Percentiles rank a stretch among this genome's conserved stretches.
phyloP scores from a whole-genome alignment of 2,329 filamentous ascomycete species.

The Alternaria arbusti region DNA sequence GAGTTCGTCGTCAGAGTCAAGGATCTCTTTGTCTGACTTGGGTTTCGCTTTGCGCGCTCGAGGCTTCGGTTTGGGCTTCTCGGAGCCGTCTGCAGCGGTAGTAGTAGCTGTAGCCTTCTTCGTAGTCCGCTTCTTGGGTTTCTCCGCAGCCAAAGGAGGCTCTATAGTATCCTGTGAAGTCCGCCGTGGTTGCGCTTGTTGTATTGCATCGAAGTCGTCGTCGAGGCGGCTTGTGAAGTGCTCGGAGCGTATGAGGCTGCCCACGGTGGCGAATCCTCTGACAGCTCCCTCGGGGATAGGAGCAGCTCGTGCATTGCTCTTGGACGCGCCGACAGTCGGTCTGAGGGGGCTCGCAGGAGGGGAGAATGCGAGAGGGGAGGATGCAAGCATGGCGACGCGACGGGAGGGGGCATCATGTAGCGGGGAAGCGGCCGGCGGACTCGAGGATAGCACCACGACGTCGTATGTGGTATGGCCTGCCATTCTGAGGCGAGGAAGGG shows the following conservation, averaged over 20 bases:
- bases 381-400: conserved; percentile 39
- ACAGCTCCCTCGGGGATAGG: conserved; percentile 31
- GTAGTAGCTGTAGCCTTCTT: conserved; percentile 9
- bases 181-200: conserved; percentile 7
- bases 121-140: conserved; percentile 22
- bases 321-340: conserved; percentile 31
- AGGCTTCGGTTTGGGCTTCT: conserved; percentile 32
- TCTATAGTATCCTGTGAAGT: background rate
- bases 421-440: conserved; percentile 37
- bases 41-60: conserved; percentile 36
- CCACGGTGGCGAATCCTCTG: conserved; percentile 45
- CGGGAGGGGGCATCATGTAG: conserved; percentile 24
- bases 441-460: conserved; percentile 40
- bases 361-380: conserved; percentile 32
- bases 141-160: conserved; percentile 11
- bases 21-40: conserved; percentile 25
- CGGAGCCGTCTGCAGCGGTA: conserved; percentile 5
- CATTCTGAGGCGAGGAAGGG: conserved; percentile 27
- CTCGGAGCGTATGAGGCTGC: conserved; percentile 39
- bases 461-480: conserved; percentile 29
- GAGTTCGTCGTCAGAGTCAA: conserved; percentile 21
- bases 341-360: conserved; percentile 25
- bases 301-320: conserved; percentile 32
- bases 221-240: conserved; percentile 30
- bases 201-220: conserved; percentile 11